phyloP scores from a whole-genome alignment of 2,329 filamentous ascomycete species.

The Venturia aucupariae region DNA sequence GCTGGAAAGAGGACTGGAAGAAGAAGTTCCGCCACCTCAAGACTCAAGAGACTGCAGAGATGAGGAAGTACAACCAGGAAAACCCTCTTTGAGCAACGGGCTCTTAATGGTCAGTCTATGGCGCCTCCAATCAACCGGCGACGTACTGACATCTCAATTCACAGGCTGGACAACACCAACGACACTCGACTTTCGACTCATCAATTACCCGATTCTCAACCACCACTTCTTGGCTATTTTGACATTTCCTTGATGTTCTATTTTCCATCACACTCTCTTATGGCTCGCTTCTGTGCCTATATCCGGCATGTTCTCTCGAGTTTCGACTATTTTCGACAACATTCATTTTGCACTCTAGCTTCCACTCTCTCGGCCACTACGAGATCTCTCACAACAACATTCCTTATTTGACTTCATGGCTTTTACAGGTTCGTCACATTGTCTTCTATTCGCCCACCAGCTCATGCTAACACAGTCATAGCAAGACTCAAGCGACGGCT shows the following conservation, averaged over 20 bases:
- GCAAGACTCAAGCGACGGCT: neutral
- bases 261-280: conserved; percentile 4
- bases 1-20: conserved; percentile 26
- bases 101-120: neutral
- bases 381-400: neutral
- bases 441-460: neutral
- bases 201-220: neutral
- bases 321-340: neutral
- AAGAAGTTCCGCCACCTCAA: conserved; percentile 23
- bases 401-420: neutral
- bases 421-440: neutral
- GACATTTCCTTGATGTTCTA: conserved; percentile 1
- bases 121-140: neutral
- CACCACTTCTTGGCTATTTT: conserved; percentile 1
- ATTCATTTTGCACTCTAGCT: neutral
- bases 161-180: neutral
- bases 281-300: neutral
- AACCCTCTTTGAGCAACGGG: neutral
- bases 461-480: neutral
- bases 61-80: conserved; percentile 12
- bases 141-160: neutral
- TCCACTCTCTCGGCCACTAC: neutral
- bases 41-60: conserved; percentile 8
- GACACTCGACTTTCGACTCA: neutral
- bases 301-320: neutral